A percentile compares a stretch with the other conserved stretches of the same genome.
Evolutionary conservation across 129 eudicot genomes (phyloP).

Genomic region (Pittosporum tobira): DNA sequence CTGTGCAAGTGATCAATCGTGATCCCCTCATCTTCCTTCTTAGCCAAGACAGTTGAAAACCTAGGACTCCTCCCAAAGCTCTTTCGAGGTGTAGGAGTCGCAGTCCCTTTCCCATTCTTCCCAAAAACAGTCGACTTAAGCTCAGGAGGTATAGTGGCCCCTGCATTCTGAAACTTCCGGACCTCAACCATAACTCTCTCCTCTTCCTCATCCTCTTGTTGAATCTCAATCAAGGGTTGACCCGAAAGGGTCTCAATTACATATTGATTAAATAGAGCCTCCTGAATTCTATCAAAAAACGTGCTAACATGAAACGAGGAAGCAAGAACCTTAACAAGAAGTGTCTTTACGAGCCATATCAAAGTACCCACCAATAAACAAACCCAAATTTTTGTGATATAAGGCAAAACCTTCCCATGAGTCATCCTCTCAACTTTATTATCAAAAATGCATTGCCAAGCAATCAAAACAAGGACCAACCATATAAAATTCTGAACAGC

Average conservation of each 20-base stretch:
- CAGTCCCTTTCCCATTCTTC: conserved; percentile 44
- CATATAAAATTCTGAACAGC: conserved; percentile 45
- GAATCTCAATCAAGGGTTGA: conserved; percentile 28
- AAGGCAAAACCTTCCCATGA: conserved; percentile 29
- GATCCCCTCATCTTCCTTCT: conserved; percentile 43
- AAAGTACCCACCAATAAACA: conserved; percentile 50
- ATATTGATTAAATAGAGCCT: conserved; percentile 45
- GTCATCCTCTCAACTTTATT: conserved; percentile 29
- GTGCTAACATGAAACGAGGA: conserved; percentile 45
- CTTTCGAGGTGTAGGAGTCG: conserved; percentile 45
- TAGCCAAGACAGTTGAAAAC: conserved; percentile 31
- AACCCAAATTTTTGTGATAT: conserved; percentile 38
- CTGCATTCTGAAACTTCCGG: conserved; percentile 38
- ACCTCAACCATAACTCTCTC: conserved; percentile 30
- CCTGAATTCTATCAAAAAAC: conserved; percentile 54
- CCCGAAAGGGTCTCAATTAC: conserved; percentile 44
- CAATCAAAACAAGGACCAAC: conserved; percentile 32
- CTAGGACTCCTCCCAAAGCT: conserved; percentile 35
- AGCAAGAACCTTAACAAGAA: conserved; percentile 46
- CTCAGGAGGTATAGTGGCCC: conserved; percentile 49
- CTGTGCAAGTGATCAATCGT: conserved; percentile 73
- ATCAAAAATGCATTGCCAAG: conserved; percentile 40
- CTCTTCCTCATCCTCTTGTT: conserved; percentile 32
- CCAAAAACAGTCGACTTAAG: conserved; percentile 53
- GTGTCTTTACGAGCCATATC: conserved; percentile 43